Conservation (phyloP, 2,329 filamentous ascomycete genomes). For the Cladosporium sp. region DNA sequence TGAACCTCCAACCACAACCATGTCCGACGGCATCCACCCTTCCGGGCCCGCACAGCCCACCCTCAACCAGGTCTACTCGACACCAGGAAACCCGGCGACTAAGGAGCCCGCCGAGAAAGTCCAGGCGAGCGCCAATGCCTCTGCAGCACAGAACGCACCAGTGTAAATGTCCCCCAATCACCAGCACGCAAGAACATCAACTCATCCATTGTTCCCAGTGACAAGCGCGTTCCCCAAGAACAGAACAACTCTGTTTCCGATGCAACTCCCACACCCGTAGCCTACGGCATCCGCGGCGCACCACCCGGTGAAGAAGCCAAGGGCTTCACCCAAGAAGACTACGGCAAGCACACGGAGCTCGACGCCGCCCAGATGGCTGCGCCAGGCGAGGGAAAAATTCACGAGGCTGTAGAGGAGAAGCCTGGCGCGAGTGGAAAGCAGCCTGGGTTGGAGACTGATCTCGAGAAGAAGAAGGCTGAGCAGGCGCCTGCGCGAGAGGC, state of each 20-base stretch:
- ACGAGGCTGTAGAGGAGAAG: constrained; percentile 37
- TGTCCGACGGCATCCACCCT: constrained; percentile 38
- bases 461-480: constrained; percentile 50
- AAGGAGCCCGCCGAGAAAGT: constrained; percentile 38
- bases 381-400: constrained; percentile 44
- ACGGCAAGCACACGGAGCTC: constrained; percentile 43
- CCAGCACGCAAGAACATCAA: background rate
- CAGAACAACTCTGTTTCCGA: constrained; percentile 33
- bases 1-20: constrained; percentile 17
- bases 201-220: constrained; percentile 19
- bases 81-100: constrained; percentile 42
- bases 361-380: constrained; percentile 47
- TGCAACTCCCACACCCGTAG: constrained; percentile 36
- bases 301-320: constrained; percentile 41
- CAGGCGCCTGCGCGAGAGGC: constrained; percentile 40
- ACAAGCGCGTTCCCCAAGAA: constrained; percentile 35
- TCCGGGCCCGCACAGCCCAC: constrained; percentile 42
- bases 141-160: background rate
- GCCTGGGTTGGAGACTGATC: constrained; percentile 40
- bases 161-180: constrained; percentile 11
- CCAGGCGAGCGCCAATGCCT: constrained; percentile 29
- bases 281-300: constrained; percentile 42
- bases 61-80: constrained; percentile 42
- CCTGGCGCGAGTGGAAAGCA: constrained; percentile 35
- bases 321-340: constrained; percentile 36